phyloP scores from a whole-genome alignment of 345 rosid genomes.

The Eucalyptus globulus region DNA sequence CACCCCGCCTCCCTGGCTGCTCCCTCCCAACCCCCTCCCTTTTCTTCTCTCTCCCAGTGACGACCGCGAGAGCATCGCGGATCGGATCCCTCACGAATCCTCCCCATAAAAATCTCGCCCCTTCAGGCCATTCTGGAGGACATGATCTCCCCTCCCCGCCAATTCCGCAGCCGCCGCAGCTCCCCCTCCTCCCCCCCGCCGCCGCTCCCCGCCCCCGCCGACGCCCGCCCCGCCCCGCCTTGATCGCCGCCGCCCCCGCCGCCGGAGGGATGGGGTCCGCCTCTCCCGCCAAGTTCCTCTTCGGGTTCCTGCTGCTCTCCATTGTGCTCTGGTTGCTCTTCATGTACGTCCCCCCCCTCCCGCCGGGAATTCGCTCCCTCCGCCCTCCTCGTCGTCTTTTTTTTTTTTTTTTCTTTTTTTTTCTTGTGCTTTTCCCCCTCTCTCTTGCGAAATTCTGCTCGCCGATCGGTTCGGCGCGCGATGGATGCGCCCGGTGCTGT shows the following conservation, averaged over 20 bases:
- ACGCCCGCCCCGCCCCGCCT: background rate
- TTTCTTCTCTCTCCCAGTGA: background rate
- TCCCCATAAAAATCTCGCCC: background rate
- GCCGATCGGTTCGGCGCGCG: background rate
- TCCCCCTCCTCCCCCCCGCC: background rate
- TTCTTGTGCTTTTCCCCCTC: background rate
- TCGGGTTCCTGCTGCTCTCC: constrained; percentile 68
- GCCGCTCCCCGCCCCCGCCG: background rate
- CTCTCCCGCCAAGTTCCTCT: constrained; percentile 90
- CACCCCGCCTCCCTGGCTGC: background rate
- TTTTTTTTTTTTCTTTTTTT: no score
- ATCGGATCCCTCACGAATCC: background rate
- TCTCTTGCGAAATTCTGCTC: background rate
- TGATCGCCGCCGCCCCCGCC: background rate
- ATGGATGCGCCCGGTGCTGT: background rate
- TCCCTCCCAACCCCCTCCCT: background rate
- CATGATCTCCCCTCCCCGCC: background rate
- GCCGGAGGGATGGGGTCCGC: constrained; percentile 60
- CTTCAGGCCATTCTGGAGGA: background rate
- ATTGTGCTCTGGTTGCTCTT: constrained; percentile 77
- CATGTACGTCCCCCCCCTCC: constrained; percentile 37
- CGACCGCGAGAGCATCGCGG: background rate
- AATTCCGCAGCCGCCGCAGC: background rate
- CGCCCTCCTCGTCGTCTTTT: background rate
- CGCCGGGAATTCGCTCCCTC: background rate